Evolutionary conservation across 805 yeast genomes (phyloP).

Genomic region (Danielozyma ontarioensis): DNA sequence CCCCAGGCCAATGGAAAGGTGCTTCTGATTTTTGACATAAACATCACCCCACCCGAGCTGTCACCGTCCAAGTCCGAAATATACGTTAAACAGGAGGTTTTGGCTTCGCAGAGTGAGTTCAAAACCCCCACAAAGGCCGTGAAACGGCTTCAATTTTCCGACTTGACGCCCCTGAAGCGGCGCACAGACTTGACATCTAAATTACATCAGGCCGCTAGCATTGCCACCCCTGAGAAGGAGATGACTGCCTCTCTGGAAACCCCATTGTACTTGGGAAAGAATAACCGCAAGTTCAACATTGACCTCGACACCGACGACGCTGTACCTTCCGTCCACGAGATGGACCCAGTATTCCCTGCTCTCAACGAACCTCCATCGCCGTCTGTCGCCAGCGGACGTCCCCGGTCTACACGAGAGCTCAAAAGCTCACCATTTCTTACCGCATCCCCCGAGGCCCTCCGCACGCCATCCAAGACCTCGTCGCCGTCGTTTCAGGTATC

Average conservation of each 20-base stretch:
- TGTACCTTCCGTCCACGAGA: too few relatives aligned
- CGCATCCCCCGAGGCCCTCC: neutral
- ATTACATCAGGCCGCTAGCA: neutral
- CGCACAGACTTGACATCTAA: neutral
- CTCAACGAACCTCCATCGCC: too few relatives aligned
- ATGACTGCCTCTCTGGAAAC: conserved; percentile 9
- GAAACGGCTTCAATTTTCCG: conserved; percentile 7
- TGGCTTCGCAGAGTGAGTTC: conserved; percentile 11
- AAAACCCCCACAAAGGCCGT: conserved; percentile 32
- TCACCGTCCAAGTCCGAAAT: conserved; percentile 28
- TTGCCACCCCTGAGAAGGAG: neutral
- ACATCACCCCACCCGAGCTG: conserved; percentile 39
- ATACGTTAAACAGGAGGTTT: neutral
- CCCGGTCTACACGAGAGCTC: too few relatives aligned
- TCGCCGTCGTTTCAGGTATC: conserved; percentile 29
- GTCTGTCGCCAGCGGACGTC: too few relatives aligned
- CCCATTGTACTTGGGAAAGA: conserved; percentile 19
- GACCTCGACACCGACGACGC: conserved; percentile 3
- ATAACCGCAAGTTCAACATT: conserved; percentile 8
- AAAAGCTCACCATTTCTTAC: neutral
- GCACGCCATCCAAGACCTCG: conserved; percentile 11
- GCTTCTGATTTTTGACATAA: conserved; percentile 63
- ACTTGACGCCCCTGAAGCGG: conserved; percentile 2
- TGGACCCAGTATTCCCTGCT: too few relatives aligned
- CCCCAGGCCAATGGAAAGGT: conserved; percentile 82